Evolutionary conservation across 352 stramenopile genomes (phyloP), one percentile per base, ranked within the genome.

Genomic region (Phytophthora uliginosa): DNA sequence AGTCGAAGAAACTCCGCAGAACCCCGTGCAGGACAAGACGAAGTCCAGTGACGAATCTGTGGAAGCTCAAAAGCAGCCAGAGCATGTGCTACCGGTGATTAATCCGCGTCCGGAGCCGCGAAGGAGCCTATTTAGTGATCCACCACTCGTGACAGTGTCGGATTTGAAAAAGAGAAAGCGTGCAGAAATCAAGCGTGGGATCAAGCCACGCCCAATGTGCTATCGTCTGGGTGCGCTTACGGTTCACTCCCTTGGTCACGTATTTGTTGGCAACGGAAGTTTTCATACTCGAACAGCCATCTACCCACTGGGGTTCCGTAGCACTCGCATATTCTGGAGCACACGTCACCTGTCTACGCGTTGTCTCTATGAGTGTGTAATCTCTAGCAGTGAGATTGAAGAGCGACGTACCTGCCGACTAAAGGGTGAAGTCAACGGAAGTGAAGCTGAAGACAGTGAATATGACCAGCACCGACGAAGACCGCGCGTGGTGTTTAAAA

Each of bases 281-380:
- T 99, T 98, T 69, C 94, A 98, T 70, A 91, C 81, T 17, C 77
- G 88, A 54, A 82, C 95, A 33, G 85, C 91, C 6, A 93, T 99
- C 18, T 98, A 88, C 42, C 95, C 96, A 8, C 51, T 94, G 10
- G 94, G 95, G 0, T 99, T 93, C 66, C 87, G 91, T 13, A 97
- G 94, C 34, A 97, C 94, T 8, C 83, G 96, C 24, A 98, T 98
- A 52, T 99, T 97, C 66, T 99, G 95, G 95, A 98, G 93, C 18
- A 84, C 84, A 0, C 73, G 73, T 4, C 42, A 68, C 9, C 47
- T 94, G 8, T 81, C 73, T 2, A 81, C 55, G 6, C 83, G 96
- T 2, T 98, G 91, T 58, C 69, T 98, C 33, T 99, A 99, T 70
- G 87, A 98, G 50, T 95, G 97, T 60, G 86, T 95, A 12, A 86